Evolutionary conservation across 805 yeast genomes (phyloP).

Genomic region (Starmerella gropengiesseri): DNA sequence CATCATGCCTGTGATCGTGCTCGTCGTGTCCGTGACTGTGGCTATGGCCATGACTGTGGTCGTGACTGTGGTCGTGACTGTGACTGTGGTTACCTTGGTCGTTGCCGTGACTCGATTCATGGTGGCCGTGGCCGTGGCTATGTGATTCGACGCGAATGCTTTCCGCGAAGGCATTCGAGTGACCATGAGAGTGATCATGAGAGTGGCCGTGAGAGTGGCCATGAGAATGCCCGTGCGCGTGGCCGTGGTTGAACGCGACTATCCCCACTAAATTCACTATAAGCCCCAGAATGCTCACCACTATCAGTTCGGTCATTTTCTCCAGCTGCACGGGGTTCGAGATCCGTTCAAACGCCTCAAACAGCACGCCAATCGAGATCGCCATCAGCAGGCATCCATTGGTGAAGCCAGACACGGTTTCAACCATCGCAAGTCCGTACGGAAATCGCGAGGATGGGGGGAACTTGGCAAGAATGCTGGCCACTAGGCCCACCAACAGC

Average conservation of each 20-base stretch:
- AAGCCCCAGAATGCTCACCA: slow-evolving; percentile 77
- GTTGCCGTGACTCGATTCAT: slow-evolving; percentile 3
- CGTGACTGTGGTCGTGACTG: slow-evolving; percentile 11
- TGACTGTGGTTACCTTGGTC: neutral
- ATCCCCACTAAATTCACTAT: slow-evolving; percentile 85
- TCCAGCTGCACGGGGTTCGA: slow-evolving; percentile 66
- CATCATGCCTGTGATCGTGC: neutral
- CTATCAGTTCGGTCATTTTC: slow-evolving; percentile 69
- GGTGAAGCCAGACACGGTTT: slow-evolving; percentile 88
- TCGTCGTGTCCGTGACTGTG: slow-evolving; percentile 12
- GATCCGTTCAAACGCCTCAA: slow-evolving; percentile 77
- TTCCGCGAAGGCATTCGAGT: slow-evolving; percentile 10
- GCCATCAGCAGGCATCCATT: slow-evolving; percentile 83
- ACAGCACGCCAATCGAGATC: slow-evolving; percentile 75
- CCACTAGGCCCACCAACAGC: slow-evolving; percentile 75
- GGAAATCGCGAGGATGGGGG: slow-evolving; percentile 66
- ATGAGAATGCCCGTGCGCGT: slow-evolving; percentile 29
- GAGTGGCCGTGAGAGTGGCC: slow-evolving; percentile 24
- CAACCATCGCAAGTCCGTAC: slow-evolving; percentile 74
- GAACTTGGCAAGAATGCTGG: slow-evolving; percentile 54
- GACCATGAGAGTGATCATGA: slow-evolving; percentile 19
- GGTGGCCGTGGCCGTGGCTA: slow-evolving; percentile 4
- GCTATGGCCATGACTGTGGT: slow-evolving; percentile 5
- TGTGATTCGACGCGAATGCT: slow-evolving; percentile 29
- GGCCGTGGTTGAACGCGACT: slow-evolving; percentile 75